Evolutionary conservation across 306 rosid genomes (phyloP).

Genomic region (Clitoria ternatea): DNA sequence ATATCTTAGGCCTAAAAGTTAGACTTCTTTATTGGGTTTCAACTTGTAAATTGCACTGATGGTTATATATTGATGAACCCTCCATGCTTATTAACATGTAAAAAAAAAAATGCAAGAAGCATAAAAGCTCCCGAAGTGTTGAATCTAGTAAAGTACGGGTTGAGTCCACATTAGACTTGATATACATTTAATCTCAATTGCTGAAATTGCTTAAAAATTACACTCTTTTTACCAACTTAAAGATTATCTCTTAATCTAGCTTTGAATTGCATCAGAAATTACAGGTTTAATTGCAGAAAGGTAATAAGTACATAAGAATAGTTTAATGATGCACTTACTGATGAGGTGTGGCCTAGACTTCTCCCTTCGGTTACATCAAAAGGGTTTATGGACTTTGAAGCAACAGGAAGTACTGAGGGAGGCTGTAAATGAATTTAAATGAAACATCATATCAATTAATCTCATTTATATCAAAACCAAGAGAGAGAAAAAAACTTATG

Average conservation of each 20-base stretch:
- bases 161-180: not conserved
- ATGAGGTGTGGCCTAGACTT: constrained; percentile 31
- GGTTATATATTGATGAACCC: not conserved
- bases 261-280: not conserved
- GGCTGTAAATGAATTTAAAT: constrained; percentile 53
- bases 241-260: not conserved
- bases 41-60: not conserved
- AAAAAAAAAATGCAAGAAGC: not conserved
- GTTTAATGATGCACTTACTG: constrained; percentile 40
- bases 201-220: not conserved
- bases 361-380: constrained; percentile 49
- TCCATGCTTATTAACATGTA: not conserved
- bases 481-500: not conserved
- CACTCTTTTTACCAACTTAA: not conserved
- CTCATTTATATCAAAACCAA: constrained; percentile 7
- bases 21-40: not conserved
- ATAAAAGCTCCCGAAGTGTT: not conserved
- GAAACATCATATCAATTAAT: constrained; percentile 19
- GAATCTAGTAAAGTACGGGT: not conserved
- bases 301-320: not conserved
- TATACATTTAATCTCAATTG: not conserved
- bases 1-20: not conserved
- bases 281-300: not conserved
- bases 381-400: constrained; percentile 53
- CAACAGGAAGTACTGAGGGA: constrained; percentile 29